phyloP scores from a whole-genome alignment of 176 grass and related monocot genomes.

The Bothriochloa decipiens region DNA sequence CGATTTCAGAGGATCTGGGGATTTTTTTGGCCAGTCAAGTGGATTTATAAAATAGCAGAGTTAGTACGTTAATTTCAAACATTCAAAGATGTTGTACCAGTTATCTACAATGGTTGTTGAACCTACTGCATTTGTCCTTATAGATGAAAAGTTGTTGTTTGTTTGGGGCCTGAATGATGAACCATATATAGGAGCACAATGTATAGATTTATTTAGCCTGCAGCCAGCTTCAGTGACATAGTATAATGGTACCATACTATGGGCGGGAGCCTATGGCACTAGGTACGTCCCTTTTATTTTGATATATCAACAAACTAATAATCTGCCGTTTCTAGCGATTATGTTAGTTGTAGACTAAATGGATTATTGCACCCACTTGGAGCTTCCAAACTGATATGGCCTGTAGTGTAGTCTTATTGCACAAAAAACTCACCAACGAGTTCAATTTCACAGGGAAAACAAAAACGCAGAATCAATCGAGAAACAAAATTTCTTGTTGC shows the following conservation, averaged over 20 bases:
- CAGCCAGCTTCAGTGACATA: not conserved
- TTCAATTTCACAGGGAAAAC: no score
- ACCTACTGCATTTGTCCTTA: not conserved
- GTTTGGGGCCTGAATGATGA: not conserved
- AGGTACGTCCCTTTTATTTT: no score
- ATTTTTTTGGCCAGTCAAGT: not conserved
- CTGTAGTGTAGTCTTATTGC: no score
- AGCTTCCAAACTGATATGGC: no score
- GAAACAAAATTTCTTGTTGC: no score
- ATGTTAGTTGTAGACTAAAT: no score
- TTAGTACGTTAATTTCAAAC: not conserved
- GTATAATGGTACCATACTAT: not conserved
- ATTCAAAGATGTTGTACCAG: not conserved
- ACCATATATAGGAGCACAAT: not conserved
- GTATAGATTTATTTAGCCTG: not conserved
- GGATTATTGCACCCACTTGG: no score
- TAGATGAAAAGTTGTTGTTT: not conserved
- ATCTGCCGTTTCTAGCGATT: not conserved
- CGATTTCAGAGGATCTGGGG: not conserved
- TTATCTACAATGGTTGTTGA: slow-evolving; percentile 8
- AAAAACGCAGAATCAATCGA: no score
- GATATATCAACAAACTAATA: not conserved
- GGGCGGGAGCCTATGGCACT: no score
- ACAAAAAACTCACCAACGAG: no score
- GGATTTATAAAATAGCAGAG: not conserved